phyloP scores from a whole-genome alignment of 2,329 filamentous ascomycete species.

The Polychaeton citri region DNA sequence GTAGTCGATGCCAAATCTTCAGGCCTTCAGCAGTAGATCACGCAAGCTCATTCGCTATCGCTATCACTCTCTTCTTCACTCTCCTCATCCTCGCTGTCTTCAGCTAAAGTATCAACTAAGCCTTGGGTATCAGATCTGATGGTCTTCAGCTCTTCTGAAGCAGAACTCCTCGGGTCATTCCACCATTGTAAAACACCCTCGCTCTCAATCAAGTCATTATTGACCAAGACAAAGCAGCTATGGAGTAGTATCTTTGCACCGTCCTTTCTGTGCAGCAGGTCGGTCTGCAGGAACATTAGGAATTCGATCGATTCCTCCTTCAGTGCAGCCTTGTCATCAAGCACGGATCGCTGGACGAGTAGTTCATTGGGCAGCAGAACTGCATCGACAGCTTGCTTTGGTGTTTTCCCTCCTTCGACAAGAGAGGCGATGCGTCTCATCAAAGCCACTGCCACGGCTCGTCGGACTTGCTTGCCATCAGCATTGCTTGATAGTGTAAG shows the following conservation, averaged over 20 bases:
- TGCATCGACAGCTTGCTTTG: conserved; percentile 28
- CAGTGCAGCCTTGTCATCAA: conserved; percentile 32
- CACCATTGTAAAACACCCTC: conserved; percentile 86
- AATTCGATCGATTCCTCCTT: conserved; percentile 74
- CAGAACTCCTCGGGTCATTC: conserved; percentile 56
- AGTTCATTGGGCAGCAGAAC: conserved; percentile 41
- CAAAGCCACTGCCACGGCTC: conserved; percentile 74
- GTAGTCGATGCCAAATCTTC: too few species aligned
- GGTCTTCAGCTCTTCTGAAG: conserved; percentile 53
- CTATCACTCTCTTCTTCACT: conserved; percentile 49
- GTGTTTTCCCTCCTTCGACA: conserved; percentile 29
- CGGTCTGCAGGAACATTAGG: conserved; percentile 66
- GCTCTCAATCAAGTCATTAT: conserved; percentile 73
- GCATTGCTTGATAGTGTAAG: conserved; percentile 86
- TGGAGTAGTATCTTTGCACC: conserved; percentile 60
- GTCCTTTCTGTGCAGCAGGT: conserved; percentile 53
- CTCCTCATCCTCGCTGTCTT: conserved; percentile 58
- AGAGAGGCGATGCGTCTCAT: conserved; percentile 68
- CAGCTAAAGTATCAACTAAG: conserved; percentile 67
- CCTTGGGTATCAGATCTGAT: conserved; percentile 62
- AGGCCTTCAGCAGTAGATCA: too few species aligned
- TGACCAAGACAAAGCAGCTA: conserved; percentile 72
- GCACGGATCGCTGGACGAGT: conserved; percentile 45
- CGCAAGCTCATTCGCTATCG: too few species aligned
- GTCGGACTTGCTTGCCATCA: conserved; percentile 75